Percentiles rank a stretch among this genome's conserved stretches.
Conservation (phyloP, 805 yeast genomes). For the Jamesozyma hellenica region DNA sequence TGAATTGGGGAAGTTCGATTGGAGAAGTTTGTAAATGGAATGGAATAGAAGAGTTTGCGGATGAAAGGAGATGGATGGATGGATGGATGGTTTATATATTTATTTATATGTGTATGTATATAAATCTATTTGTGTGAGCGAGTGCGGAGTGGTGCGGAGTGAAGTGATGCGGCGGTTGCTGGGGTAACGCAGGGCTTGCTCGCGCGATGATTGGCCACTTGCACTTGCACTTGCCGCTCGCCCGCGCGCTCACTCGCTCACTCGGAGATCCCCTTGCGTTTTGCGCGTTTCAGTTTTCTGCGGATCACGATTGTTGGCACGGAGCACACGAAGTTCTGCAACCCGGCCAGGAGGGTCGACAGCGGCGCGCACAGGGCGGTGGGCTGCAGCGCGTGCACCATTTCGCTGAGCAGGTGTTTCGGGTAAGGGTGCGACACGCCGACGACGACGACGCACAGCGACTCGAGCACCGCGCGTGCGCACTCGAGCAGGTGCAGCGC, state of each 20-base stretch:
- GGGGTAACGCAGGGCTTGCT: too few relatives aligned
- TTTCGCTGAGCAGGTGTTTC: constrained; percentile 30
- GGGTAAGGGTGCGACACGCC: constrained; percentile 33
- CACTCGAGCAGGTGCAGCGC: constrained; percentile 24
- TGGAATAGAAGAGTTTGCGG: too few relatives aligned
- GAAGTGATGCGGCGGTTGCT: too few relatives aligned
- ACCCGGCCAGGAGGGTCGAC: constrained; percentile 16
- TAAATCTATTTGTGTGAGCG: too few relatives aligned
- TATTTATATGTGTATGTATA: too few relatives aligned
- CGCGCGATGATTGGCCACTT: too few relatives aligned
- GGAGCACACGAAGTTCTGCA: constrained; percentile 27
- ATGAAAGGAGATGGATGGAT: too few relatives aligned
- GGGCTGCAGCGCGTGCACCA: constrained; percentile 30
- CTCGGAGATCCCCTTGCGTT: constrained; percentile 22
- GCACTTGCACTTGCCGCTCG: too few relatives aligned
- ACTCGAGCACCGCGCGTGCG: constrained; percentile 19
- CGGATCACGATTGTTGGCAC: constrained; percentile 28
- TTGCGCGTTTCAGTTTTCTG: constrained; percentile 24
- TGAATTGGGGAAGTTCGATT: too few relatives aligned
- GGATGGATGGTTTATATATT: too few relatives aligned
- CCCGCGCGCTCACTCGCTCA: constrained; percentile 2
- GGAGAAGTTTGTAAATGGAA: too few relatives aligned
- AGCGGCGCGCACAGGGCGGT: constrained; percentile 23
- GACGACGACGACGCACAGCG: constrained; percentile 28
- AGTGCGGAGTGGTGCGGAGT: too few relatives aligned